phyloP scores from a whole-genome alignment of 305 asterid species.

The Withania somnifera region DNA sequence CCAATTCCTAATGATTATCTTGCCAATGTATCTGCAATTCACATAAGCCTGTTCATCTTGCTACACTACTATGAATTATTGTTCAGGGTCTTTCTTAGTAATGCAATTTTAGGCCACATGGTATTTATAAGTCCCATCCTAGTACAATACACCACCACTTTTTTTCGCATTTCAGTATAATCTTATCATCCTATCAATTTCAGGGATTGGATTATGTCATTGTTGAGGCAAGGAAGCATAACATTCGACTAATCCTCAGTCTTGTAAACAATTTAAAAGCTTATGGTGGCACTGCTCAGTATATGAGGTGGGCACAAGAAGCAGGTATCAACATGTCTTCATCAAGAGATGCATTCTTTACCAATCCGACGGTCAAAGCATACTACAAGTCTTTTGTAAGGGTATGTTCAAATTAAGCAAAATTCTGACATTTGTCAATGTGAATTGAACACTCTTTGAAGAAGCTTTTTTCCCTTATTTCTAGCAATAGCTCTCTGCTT shows the following conservation, averaged over 20 bases:
- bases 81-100: neutral
- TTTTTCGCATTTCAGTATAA: neutral
- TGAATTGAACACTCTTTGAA: neutral
- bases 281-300: constrained; percentile 58
- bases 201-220: constrained; percentile 51
- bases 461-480: neutral
- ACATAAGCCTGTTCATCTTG: neutral
- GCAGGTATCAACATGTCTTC: constrained; percentile 27
- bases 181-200: neutral
- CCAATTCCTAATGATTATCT: neutral
- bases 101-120: neutral
- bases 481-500: neutral
- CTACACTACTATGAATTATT: neutral
- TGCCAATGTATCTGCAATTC: neutral
- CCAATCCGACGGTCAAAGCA: constrained; percentile 25
- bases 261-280: constrained; percentile 56
- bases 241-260: constrained; percentile 37
- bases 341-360: constrained; percentile 38
- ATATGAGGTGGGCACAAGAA: constrained; percentile 45
- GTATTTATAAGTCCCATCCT: too few species aligned
- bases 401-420: constrained; percentile 12
- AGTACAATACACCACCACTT: too few species aligned
- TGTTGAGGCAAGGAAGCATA: constrained; percentile 40
- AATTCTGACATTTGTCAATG: neutral
- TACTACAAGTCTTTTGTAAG: constrained; percentile 43